phyloP scores from a whole-genome alignment of 2,329 filamentous ascomycete species.

The Purpureocillium takamizusanense region DNA sequence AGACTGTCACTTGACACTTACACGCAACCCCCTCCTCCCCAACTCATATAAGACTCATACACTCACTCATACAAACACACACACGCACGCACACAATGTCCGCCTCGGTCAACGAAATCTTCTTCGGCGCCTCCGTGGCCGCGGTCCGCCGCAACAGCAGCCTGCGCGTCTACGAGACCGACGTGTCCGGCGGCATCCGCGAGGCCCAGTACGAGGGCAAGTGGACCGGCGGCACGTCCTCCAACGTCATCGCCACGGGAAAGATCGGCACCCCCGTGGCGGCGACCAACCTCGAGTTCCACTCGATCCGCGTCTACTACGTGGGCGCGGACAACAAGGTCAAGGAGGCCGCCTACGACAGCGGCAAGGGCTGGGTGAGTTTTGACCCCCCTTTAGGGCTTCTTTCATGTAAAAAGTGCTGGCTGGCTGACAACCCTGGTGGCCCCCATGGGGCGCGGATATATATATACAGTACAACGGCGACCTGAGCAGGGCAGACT shows the following conservation, averaged over 20 bases:
- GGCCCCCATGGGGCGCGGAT: no score
- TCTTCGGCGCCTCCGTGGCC: no score
- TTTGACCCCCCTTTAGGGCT: no score
- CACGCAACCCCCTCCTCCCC: no score
- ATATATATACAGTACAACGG: background rate
- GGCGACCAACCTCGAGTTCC: background rate
- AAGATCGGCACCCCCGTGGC: constrained; percentile 1
- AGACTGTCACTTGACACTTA: no score
- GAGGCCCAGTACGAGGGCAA: constrained; percentile 1
- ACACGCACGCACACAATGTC: no score
- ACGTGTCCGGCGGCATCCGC: background rate
- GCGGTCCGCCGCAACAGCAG: background rate
- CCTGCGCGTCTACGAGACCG: background rate
- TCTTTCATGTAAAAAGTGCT: no score
- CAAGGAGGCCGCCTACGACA: background rate
- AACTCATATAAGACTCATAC: no score
- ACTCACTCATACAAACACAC: no score
- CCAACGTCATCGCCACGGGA: background rate
- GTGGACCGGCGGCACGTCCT: constrained; percentile 1
- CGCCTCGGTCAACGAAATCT: no score
- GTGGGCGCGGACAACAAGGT: background rate
- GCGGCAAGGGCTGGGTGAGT: background rate
- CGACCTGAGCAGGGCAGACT: background rate
- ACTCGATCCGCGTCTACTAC: constrained; percentile 1
- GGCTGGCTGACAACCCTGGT: no score